These are phyloP conservation scores for Knufia petricola DNA, from an alignment of 2,329 filamentous ascomycete species.

Conservation along the genomic window DNA sequence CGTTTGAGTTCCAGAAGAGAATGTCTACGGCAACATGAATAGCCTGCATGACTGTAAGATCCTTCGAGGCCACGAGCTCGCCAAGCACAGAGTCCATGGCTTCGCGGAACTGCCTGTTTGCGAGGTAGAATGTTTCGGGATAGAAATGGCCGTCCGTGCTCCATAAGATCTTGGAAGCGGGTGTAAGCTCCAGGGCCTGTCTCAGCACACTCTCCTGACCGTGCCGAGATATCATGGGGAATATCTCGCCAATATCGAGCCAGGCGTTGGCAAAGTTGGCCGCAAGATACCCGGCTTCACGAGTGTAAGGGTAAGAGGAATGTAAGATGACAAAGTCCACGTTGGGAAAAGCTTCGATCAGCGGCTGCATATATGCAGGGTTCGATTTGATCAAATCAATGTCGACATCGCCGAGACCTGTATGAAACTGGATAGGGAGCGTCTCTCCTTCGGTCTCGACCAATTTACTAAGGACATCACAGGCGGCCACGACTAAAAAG, in stretches of 20 bases:
- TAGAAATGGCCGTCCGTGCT: conserved; percentile 73
- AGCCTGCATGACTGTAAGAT: conserved; percentile 53
- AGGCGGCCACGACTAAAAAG: conserved; percentile 55
- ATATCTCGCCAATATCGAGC: conserved; percentile 73
- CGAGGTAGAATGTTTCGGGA: conserved; percentile 67
- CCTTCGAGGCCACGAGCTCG: conserved; percentile 56
- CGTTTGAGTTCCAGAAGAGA: conserved; percentile 67
- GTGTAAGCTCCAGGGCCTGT: conserved; percentile 65
- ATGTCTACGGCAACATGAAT: conserved; percentile 56
- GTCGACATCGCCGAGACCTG: conserved; percentile 71
- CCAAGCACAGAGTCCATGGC: conserved; percentile 57
- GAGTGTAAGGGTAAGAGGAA: conserved; percentile 70
- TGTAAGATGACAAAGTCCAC: conserved; percentile 72
- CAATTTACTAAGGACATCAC: conserved; percentile 46
- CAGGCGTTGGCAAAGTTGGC: conserved; percentile 70
- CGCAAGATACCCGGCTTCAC: conserved; percentile 69
- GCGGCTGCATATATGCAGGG: conserved; percentile 62
- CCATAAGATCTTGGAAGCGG: conserved; percentile 66
- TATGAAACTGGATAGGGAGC: conserved; percentile 70
- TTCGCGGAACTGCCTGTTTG: conserved; percentile 61
- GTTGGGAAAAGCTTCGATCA: conserved; percentile 59
- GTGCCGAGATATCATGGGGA: conserved; percentile 65
- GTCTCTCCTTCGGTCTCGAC: conserved; percentile 26
- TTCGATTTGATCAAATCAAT: conserved; percentile 61
- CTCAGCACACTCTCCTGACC: conserved; percentile 63